These are phyloP conservation scores for Cladosporium cucumerinum DNA, from an alignment of 2,329 filamentous ascomycete genomes.

Conservation along the genomic window DNA sequence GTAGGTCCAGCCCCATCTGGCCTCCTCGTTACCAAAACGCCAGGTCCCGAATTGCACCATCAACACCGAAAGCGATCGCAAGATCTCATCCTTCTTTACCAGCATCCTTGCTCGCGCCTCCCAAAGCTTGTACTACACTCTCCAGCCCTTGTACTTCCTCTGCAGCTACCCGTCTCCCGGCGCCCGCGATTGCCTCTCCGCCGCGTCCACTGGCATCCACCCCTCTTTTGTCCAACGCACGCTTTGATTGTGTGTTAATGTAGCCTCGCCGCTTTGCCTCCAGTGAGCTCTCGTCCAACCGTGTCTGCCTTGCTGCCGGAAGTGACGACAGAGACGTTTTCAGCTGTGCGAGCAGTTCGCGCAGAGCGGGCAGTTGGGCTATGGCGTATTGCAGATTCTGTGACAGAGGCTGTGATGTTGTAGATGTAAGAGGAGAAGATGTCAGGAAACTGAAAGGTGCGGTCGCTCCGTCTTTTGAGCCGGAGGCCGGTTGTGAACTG, in stretches of 20 bases:
- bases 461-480: constrained; percentile 18
- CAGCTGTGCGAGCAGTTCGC: constrained; percentile 65
- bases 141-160: constrained; percentile 40
- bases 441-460: constrained; percentile 56
- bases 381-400: constrained; percentile 76
- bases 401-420: constrained; percentile 53
- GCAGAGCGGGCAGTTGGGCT: constrained; percentile 77
- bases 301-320: constrained; percentile 32
- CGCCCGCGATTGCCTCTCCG: background rate
- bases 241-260: constrained; percentile 73
- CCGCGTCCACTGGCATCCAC: constrained; percentile 47
- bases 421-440: constrained; percentile 41
- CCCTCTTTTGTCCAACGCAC: constrained; percentile 72
- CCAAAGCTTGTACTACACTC: constrained; percentile 34
- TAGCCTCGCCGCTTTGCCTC: constrained; percentile 73
- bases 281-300: constrained; percentile 43
- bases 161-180: constrained; percentile 6
- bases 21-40: background rate
- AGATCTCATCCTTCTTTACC: constrained; percentile 12
- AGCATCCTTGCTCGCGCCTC: constrained; percentile 22
- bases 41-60: background rate
- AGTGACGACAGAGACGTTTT: constrained; percentile 17
- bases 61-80: background rate
- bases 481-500: constrained; percentile 9
- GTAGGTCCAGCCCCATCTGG: background rate